Conservation (phyloP, 768 basidiomycete genomes). For the Boletus pseudopeckii region DNA sequence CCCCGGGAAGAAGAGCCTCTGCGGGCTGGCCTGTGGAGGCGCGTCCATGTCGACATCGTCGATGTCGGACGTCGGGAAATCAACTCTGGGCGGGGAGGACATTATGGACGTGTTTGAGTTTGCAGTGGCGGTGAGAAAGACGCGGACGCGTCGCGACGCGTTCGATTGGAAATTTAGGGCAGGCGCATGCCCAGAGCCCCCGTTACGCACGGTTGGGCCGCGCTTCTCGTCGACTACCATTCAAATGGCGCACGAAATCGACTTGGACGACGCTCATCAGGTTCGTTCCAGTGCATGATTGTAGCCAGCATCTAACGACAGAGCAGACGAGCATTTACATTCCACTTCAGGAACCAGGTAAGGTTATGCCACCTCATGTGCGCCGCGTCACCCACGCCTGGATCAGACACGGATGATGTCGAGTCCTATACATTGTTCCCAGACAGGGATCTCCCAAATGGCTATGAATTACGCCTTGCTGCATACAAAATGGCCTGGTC, state of each 20-base stretch:
- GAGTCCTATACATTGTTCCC: conserved; percentile 28
- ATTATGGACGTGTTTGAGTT: conserved; percentile 28
- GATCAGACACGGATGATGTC: conserved; percentile 14
- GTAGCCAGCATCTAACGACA: conserved; percentile 5
- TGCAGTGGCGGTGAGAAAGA: conserved; percentile 6
- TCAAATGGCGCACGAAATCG: conserved; percentile 14
- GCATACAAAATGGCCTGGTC: conserved; percentile 59
- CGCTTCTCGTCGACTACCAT: neutral
- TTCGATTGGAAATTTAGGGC: conserved; percentile 47
- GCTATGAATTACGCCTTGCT: conserved; percentile 41
- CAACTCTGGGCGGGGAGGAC: conserved; percentile 63
- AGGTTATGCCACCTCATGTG: neutral
- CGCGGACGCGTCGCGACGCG: conserved; percentile 53
- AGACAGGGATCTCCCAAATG: conserved; percentile 29
- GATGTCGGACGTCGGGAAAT: conserved; percentile 59
- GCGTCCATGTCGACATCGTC: conserved; percentile 56
- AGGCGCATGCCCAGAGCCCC: conserved; percentile 19
- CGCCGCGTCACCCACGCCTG: neutral
- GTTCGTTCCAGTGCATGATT: conserved; percentile 12
- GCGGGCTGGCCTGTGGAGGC: conserved; percentile 17
- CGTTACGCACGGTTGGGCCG: neutral
- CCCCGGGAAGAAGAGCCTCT: conserved; percentile 30
- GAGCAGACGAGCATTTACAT: conserved; percentile 31
- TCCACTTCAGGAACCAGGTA: conserved; percentile 24
- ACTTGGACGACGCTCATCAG: conserved; percentile 26